These are phyloP conservation scores for Crithidia acanthocephali DNA, from an alignment of 208 protist species.

Conservation along the genomic window DNA sequence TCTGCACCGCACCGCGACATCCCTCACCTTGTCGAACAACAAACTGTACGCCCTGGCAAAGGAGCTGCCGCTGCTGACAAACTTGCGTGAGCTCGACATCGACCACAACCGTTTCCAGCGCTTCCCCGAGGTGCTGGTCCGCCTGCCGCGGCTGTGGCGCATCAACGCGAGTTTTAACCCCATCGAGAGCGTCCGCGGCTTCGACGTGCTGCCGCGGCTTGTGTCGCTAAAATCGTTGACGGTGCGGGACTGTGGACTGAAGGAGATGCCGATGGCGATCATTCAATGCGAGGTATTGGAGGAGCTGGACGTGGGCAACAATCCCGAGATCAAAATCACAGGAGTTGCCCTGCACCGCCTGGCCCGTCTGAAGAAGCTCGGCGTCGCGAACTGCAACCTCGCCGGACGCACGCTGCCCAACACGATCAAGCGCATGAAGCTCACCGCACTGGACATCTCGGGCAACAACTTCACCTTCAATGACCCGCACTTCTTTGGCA, in stretches of 20 bases:
- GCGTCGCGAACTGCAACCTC: constrained; percentile 72
- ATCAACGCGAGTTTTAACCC: constrained; percentile 78
- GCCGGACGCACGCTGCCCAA: constrained; percentile 56
- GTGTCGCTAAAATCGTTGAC: constrained; percentile 48
- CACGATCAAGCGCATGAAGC: constrained; percentile 53
- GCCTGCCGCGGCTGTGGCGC: constrained; percentile 55
- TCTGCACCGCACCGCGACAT: constrained; percentile 69
- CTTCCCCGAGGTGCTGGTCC: constrained; percentile 63
- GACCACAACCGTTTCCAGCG: constrained; percentile 77
- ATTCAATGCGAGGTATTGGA: constrained; percentile 52
- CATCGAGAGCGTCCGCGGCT: constrained; percentile 45
- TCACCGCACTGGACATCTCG: constrained; percentile 80
- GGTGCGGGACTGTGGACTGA: constrained; percentile 63
- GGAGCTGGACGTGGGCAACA: constrained; percentile 83
- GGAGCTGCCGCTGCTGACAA: constrained; percentile 70
- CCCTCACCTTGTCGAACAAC: constrained; percentile 80
- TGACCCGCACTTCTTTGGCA: constrained; percentile 74
- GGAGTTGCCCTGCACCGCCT: constrained; percentile 53
- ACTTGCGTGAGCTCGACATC: constrained; percentile 79
- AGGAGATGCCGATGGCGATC: constrained; percentile 48
- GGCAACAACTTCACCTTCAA: constrained; percentile 75
- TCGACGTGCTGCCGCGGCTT: constrained; percentile 61
- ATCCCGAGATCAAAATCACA: constrained; percentile 54
- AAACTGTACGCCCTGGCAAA: constrained; percentile 79
- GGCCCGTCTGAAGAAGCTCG: constrained; percentile 47